Evolutionary conservation across 805 yeast genomes (phyloP).

Genomic region (Schizosaccharomyces osmophilus): DNA sequence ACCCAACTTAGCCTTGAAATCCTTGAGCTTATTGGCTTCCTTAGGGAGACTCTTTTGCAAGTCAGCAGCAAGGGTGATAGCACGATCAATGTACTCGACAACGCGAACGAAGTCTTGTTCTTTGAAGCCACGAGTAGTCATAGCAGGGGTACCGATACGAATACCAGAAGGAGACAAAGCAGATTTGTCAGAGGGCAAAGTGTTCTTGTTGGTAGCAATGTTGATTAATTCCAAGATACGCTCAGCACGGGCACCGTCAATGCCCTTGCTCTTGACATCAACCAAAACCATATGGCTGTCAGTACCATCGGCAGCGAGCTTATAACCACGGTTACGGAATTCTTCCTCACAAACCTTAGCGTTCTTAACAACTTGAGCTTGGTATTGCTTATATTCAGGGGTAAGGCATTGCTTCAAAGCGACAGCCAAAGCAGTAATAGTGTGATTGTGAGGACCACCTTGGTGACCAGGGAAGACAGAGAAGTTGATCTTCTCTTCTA

Average conservation of each 20-base stretch:
- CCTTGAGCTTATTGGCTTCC: constrained; percentile 26
- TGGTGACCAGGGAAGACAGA: constrained; percentile 98
- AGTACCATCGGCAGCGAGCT: constrained; percentile 76
- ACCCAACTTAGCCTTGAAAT: constrained; percentile 34
- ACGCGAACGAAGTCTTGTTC: constrained; percentile 57
- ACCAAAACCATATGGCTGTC: constrained; percentile 81
- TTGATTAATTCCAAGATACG: constrained; percentile 67
- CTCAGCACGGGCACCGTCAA: constrained; percentile 93
- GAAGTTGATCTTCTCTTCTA: constrained; percentile 79
- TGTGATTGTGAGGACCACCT: constrained; percentile 98
- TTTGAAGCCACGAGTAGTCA: constrained; percentile 87
- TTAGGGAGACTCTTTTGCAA: constrained; percentile 39
- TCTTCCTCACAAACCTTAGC: constrained; percentile 55
- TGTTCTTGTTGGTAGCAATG: constrained; percentile 88
- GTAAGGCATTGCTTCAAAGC: constrained; percentile 79
- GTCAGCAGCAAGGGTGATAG: constrained; percentile 42
- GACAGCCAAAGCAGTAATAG: constrained; percentile 84
- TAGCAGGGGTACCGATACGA: constrained; percentile 94
- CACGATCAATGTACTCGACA: constrained; percentile 53
- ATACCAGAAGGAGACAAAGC: constrained; percentile 91
- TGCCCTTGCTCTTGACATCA: constrained; percentile 44
- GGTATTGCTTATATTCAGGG: constrained; percentile 74
- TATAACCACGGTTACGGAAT: constrained; percentile 38
- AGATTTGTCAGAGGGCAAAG: constrained; percentile 88
- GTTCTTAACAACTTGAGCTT: constrained; percentile 55